Percentiles rank a stretch among this genome's conserved stretches.
Evolutionary conservation across 2,329 filamentous ascomycete genomes (phyloP).

Genomic region (Pseudopithomyces chartarum): DNA sequence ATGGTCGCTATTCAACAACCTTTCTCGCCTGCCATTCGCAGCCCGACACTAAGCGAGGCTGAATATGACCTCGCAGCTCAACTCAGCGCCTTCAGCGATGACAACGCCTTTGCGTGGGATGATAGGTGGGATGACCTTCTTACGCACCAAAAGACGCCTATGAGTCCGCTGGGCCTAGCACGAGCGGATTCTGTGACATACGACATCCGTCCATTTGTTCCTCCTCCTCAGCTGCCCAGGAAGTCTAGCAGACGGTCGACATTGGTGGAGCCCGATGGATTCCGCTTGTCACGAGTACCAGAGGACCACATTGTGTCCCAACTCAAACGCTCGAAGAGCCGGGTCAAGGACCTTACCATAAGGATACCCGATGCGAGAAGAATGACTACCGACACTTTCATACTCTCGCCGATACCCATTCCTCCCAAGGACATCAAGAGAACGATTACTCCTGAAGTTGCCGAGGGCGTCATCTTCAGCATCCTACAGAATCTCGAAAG

Average conservation of each 20-base stretch:
- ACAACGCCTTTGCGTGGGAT: conserved; percentile 27
- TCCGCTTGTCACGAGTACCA: conserved; percentile 30
- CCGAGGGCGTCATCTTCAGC: conserved; percentile 57
- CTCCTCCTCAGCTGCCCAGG: conserved; percentile 45
- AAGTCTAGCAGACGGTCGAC: conserved; percentile 50
- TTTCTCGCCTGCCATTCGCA: conserved; percentile 23
- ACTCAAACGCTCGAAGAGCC: conserved; percentile 23
- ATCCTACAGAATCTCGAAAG: conserved; percentile 57
- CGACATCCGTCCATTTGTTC: conserved; percentile 4
- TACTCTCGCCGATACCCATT: conserved; percentile 24
- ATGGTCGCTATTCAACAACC: conserved; percentile 24
- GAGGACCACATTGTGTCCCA: conserved; percentile 39
- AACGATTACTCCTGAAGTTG: conserved; percentile 49
- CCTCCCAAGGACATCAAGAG: conserved; percentile 24
- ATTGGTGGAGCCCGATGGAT: conserved; percentile 15
- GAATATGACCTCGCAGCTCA: conserved; percentile 45
- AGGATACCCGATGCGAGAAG: conserved; percentile 28
- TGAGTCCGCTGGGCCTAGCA: conserved; percentile 12
- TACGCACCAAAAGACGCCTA: conserved; percentile 7
- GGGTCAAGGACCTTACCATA: conserved; percentile 27
- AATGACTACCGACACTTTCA: conserved; percentile 25
- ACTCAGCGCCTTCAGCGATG: conserved; percentile 38
- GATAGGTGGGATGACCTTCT: conserved; percentile 26
- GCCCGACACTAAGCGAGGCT: conserved; percentile 55
- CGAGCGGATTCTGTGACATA: conserved; percentile 18